Percentiles rank a stretch among this genome's conserved stretches.
Conservation (phyloP, 2,329 filamentous ascomycete genomes). For the Diplodia sapinea region DNA sequence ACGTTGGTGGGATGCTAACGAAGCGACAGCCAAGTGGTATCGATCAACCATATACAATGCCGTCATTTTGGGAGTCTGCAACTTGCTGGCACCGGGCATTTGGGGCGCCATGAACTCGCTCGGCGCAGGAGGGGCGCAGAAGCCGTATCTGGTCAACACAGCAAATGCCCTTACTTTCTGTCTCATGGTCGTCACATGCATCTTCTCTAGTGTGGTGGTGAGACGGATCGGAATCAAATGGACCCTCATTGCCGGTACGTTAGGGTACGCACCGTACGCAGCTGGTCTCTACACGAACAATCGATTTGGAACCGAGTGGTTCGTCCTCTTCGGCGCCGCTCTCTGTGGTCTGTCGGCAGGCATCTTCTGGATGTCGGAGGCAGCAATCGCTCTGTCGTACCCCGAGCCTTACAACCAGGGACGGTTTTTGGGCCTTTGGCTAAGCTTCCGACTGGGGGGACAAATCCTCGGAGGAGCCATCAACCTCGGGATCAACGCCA, state of each 20-base stretch:
- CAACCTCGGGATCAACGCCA: conserved; percentile 69
- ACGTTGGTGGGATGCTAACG: neutral
- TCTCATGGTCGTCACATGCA: conserved; percentile 74
- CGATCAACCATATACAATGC: conserved; percentile 76
- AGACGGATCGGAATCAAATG: conserved; percentile 73
- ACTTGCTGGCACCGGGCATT: conserved; percentile 72
- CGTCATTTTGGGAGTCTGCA: conserved; percentile 72
- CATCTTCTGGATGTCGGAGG: conserved; percentile 77
- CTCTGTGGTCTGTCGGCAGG: conserved; percentile 73
- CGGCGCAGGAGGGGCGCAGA: conserved; percentile 70
- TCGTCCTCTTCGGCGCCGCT: conserved; percentile 70
- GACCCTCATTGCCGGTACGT: conserved; percentile 72
- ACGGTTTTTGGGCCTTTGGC: conserved; percentile 67
- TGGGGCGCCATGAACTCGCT: conserved; percentile 76
- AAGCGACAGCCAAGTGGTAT: conserved; percentile 66
- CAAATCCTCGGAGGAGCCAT: conserved; percentile 76
- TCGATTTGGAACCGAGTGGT: conserved; percentile 71
- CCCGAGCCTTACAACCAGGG: conserved; percentile 64
- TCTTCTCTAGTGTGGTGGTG: conserved; percentile 68
- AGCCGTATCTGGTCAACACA: conserved; percentile 70
- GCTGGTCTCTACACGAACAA: conserved; percentile 76
- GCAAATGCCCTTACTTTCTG: conserved; percentile 75
- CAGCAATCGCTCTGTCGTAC: conserved; percentile 74
- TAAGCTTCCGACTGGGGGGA: conserved; percentile 65
- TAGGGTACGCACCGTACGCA: conserved; percentile 74